phyloP scores from a whole-genome alignment of 306 rosid genomes.

The Begonia peltatifolia region DNA sequence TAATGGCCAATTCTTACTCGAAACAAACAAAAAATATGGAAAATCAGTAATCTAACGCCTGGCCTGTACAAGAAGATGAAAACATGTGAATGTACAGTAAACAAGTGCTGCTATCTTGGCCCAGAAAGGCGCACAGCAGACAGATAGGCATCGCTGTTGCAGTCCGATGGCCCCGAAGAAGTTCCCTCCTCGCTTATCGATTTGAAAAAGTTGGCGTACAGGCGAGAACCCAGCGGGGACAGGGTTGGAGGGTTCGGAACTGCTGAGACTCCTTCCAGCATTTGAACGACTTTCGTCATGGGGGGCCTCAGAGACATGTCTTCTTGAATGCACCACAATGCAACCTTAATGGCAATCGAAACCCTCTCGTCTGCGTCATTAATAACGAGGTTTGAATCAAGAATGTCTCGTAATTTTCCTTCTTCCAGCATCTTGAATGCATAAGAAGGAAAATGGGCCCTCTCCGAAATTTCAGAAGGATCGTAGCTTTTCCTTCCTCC shows the following conservation, averaged over 20 bases:
- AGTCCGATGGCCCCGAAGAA: slow-evolving; percentile 74
- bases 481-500: slow-evolving; percentile 83
- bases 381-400: slow-evolving; percentile 27
- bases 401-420: slow-evolving; percentile 43
- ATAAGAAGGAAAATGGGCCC: slow-evolving; percentile 63
- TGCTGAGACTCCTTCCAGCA: slow-evolving; percentile 61
- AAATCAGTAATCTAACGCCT: no score
- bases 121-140: slow-evolving; percentile 79
- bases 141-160: slow-evolving; percentile 50
- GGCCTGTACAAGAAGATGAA: neutral
- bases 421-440: slow-evolving; percentile 88
- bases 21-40: no score
- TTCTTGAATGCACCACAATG: slow-evolving; percentile 88
- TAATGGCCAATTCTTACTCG: no score
- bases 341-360: slow-evolving; percentile 42
- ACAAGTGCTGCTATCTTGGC: slow-evolving; percentile 40
- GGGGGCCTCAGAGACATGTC: slow-evolving; percentile 71
- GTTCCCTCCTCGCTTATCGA: slow-evolving; percentile 46
- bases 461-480: slow-evolving; percentile 41
- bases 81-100: neutral
- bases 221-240: slow-evolving; percentile 44
- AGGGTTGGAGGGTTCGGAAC: slow-evolving; percentile 52
- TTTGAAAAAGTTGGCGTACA: slow-evolving; percentile 28
- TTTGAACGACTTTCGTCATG: slow-evolving; percentile 79
- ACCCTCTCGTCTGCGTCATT: slow-evolving; percentile 32